A percentile compares a stretch with the other conserved stretches of the same genome.
These are phyloP conservation scores for Naganishia vaughanmartiniae DNA, from an alignment of 768 basidiomycete species.

Conservation along the genomic window DNA sequence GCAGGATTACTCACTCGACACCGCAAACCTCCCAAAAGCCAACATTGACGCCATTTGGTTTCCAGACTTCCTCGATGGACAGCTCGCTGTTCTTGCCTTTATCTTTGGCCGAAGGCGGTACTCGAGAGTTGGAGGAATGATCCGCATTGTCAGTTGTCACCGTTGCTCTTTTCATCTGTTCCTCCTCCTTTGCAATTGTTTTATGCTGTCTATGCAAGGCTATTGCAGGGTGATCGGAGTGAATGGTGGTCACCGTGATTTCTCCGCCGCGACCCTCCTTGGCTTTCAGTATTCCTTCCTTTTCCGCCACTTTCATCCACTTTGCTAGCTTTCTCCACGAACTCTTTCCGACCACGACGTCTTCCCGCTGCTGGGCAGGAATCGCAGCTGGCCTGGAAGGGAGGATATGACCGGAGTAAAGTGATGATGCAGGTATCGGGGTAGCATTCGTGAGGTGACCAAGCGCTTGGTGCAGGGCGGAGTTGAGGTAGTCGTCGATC, in stretches of 20 bases:
- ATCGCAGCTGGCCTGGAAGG: conserved; percentile 75
- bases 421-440: conserved; percentile 70
- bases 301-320: conserved; percentile 75
- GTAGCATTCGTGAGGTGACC: conserved; percentile 58
- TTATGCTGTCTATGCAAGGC: conserved; percentile 34
- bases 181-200: conserved; percentile 69
- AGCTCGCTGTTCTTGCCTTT: conserved; percentile 58
- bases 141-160: conserved; percentile 33
- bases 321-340: conserved; percentile 74
- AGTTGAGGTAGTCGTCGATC: conserved; percentile 24
- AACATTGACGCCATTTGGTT: conserved; percentile 62
- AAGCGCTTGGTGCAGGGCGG: conserved; percentile 41
- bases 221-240: conserved; percentile 14
- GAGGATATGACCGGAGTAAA: conserved; percentile 74
- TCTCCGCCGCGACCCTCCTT: conserved; percentile 59
- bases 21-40: conserved; percentile 66
- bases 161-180: conserved; percentile 60
- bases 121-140: neutral
- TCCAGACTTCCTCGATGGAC: conserved; percentile 69
- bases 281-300: conserved; percentile 67
- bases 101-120: conserved; percentile 53
- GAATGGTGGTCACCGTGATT: conserved; percentile 3
- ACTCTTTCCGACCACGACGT: conserved; percentile 66
- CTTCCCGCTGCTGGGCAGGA: conserved; percentile 44
- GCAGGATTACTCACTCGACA: conserved; percentile 58